phyloP scores from a whole-genome alignment of 208 protist species.

The Leishmania martiniquensis region DNA sequence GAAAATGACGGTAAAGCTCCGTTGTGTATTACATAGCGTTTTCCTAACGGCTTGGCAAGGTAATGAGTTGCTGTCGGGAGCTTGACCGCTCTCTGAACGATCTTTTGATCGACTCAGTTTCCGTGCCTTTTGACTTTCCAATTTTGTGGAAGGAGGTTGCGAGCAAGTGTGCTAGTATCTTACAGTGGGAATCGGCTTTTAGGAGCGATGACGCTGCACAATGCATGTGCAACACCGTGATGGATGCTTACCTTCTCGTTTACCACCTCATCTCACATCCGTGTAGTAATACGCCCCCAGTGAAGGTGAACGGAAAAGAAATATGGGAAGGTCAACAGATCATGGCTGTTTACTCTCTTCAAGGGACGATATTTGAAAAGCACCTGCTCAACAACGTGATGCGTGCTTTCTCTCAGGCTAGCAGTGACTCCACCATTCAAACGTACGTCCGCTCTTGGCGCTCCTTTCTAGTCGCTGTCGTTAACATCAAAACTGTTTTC shows the following conservation, averaged over 20 bases:
- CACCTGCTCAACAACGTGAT: slow-evolving; percentile 37
- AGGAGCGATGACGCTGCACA: slow-evolving; percentile 20
- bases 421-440: slow-evolving; percentile 15
- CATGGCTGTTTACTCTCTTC: slow-evolving; percentile 34
- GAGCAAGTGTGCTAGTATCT: slow-evolving; percentile 30
- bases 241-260: slow-evolving; percentile 41
- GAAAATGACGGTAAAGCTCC: neutral
- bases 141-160: slow-evolving; percentile 39
- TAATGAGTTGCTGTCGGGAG: slow-evolving; percentile 26
- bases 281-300: slow-evolving; percentile 35
- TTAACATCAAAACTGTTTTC: slow-evolving; percentile 54
- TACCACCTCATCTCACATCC: slow-evolving; percentile 58
- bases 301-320: slow-evolving; percentile 31
- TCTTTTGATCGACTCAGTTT: slow-evolving; percentile 35
- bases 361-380: slow-evolving; percentile 32
- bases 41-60: neutral
- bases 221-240: slow-evolving; percentile 34
- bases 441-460: slow-evolving; percentile 45
- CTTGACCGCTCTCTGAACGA: slow-evolving; percentile 25
- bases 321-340: slow-evolving; percentile 39
- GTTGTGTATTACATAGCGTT: neutral
- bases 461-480: slow-evolving; percentile 38
- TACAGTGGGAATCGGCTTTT: slow-evolving; percentile 32
- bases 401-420: slow-evolving; percentile 10
- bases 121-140: slow-evolving; percentile 35